These are phyloP conservation scores for Apium graveolens DNA, from an alignment of 129 eudicot genomes.

Conservation along the genomic window DNA sequence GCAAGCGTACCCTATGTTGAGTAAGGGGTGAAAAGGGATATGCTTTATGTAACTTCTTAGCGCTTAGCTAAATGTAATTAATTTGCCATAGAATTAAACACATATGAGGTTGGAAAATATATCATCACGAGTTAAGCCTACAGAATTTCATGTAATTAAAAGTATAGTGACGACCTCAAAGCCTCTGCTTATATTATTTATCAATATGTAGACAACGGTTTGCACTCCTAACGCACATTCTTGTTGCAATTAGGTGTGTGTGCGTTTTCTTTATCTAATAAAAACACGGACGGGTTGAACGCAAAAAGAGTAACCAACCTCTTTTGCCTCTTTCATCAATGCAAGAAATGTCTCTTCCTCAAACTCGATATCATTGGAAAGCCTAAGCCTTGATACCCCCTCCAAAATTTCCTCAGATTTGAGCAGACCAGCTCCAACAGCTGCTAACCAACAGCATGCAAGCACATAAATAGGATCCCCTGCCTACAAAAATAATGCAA, in stretches of 20 bases:
- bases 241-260: background rate
- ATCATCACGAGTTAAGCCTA: background rate
- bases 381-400: constrained; percentile 75
- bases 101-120: background rate
- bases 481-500: constrained; percentile 35
- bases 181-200: background rate
- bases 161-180: background rate
- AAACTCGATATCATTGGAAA: constrained; percentile 81
- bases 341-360: constrained; percentile 89
- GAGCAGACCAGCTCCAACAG: constrained; percentile 90
- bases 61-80: background rate
- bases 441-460: constrained; percentile 96
- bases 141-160: background rate
- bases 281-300: background rate
- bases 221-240: background rate
- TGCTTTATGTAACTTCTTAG: background rate
- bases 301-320: constrained; percentile 41
- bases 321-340: constrained; percentile 83
- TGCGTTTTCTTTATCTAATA: background rate
- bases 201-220: background rate
- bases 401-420: constrained; percentile 95
- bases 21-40: background rate
- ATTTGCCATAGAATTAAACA: background rate
- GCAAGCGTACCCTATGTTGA: background rate
- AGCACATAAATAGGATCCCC: constrained; percentile 87